These are phyloP conservation scores for Nitzschia sp. DNA, from an alignment of 108 stramenopile species.

Conservation along the genomic window DNA sequence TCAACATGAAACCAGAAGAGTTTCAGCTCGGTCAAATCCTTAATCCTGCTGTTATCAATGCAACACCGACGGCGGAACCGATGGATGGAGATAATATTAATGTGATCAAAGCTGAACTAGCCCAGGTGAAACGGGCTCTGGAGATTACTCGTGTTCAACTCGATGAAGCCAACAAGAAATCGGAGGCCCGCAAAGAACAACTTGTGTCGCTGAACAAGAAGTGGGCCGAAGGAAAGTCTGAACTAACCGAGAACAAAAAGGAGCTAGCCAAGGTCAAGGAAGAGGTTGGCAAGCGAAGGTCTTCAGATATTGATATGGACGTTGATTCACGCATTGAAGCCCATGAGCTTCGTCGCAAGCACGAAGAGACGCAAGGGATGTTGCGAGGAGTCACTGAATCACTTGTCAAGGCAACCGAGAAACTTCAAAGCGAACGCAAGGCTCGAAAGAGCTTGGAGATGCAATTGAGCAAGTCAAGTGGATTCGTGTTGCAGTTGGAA, in stretches of 20 bases:
- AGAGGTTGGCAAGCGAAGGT: slow-evolving; percentile 21
- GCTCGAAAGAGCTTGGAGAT: slow-evolving; percentile 28
- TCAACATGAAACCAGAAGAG: slow-evolving; percentile 76
- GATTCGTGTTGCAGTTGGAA: slow-evolving; percentile 28
- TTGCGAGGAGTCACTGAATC: slow-evolving; percentile 48
- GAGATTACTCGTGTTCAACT: slow-evolving; percentile 38
- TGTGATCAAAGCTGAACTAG: slow-evolving; percentile 39
- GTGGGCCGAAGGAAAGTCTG: slow-evolving; percentile 44
- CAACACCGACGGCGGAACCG: slow-evolving; percentile 35
- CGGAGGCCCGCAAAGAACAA: slow-evolving; percentile 47
- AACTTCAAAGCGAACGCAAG: slow-evolving; percentile 40
- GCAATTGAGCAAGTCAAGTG: slow-evolving; percentile 14
- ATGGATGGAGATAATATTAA: slow-evolving; percentile 36
- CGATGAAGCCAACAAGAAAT: slow-evolving; percentile 44
- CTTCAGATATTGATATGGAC: slow-evolving; percentile 17
- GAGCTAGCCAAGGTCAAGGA: slow-evolving; percentile 36
- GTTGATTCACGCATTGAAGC: slow-evolving; percentile 33
- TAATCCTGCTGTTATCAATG: slow-evolving; percentile 31
- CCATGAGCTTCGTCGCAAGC: slow-evolving; percentile 33
- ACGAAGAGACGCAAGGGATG: slow-evolving; percentile 50
- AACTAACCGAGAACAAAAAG: slow-evolving; percentile 30
- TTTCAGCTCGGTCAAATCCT: slow-evolving; percentile 50
- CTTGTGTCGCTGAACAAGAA: slow-evolving; percentile 44
- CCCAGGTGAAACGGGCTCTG: slow-evolving; percentile 36
- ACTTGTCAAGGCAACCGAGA: slow-evolving; percentile 43